Evolutionary conservation across 1,139 yeast species (phyloP).

Genomic region (Kodamaea sp.): DNA sequence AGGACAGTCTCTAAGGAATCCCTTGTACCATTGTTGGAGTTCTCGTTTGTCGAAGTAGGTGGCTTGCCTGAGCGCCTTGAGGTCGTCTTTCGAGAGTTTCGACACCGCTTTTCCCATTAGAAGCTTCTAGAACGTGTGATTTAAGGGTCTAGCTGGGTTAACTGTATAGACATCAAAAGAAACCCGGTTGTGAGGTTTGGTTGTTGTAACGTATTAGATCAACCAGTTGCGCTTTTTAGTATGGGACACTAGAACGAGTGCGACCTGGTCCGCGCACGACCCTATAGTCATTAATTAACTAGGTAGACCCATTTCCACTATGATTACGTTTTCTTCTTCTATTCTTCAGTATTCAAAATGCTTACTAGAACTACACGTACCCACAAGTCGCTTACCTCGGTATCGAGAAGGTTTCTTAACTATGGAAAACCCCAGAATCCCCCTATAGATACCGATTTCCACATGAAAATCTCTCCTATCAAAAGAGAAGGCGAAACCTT

Average conservation of each 20-base stretch:
- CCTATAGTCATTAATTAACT: no score
- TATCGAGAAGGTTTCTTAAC: conserved; percentile 32
- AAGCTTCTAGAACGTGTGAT: no score
- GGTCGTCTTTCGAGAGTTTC: conserved; percentile 87
- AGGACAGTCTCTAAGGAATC: conserved; percentile 92
- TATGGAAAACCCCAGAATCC: conserved; percentile 51
- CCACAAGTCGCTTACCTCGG: no score
- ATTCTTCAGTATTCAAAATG: no score
- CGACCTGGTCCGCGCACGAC: conserved; percentile 2
- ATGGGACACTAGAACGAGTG: conserved; percentile 1
- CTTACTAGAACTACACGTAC: no score
- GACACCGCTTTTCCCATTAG: conserved; percentile 99
- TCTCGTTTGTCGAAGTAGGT: conserved; percentile 94
- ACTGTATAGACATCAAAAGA: no score
- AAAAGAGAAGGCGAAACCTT: conserved; percentile 73
- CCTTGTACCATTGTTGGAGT: conserved; percentile 97
- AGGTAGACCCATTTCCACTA: no score
- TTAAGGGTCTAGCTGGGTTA: no score
- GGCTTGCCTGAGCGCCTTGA: conserved; percentile 76
- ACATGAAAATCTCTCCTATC: conserved; percentile 70
- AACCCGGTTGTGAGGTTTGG: no score
- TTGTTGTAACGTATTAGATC: no score
- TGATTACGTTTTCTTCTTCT: no score
- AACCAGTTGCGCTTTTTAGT: no score
- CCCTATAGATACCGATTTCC: conserved; percentile 27